Base-by-base conservation (phyloP, 805 yeast species). In the Yarrowia osloensis region DNA sequence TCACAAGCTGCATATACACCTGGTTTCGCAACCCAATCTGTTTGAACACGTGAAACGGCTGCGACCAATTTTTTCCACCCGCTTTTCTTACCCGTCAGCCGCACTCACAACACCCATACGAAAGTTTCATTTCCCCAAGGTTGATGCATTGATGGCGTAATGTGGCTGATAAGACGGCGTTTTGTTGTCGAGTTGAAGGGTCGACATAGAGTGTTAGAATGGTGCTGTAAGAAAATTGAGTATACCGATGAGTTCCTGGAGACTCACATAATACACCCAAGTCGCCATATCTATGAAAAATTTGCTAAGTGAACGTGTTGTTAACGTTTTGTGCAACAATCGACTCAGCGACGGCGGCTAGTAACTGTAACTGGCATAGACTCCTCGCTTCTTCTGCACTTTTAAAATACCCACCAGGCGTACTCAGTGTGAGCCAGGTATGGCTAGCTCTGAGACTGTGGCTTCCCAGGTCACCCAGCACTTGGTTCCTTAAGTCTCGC, bases 81-180 rank as follows among this genome's bases (percentile, higher is more conserved):
- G 35, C 9, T 28, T 6, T 49, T 19, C 22, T 12, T 26, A 13
- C n/a, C n/a, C 21, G 21, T 46, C 50, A 46, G 54, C 54, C 54
- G 54, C 24, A 12, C 54, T 19, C 15, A n/a, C 29, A 49, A 24
- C 57, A 3, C 22, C 13, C 4, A 24, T 54, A 54, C 61, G 61
- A 54, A 54, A 35, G 61, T 54, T 54, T 54, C 61, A 54, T 54
- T 54, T 54, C 61, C 39, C 57, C 28, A 50, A 50, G 40, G 61
- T 54, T 54, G 21, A 35, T 37, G 61, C 61, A 54, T 35, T 17
- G 33, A 54, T 54, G 61, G 61, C 61, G 61, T 54, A 54, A 54
- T 54, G 61, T 54, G 61, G 61, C 61, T 35, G 61, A 54, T 54
- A 54, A 54, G 59, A 35, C 28, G 44, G 61, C 44, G 44, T 8